Percentiles rank a stretch among this genome's conserved stretches.
Conservation (phyloP, 23 red algal species). For the Gracilaria gracilis region DNA sequence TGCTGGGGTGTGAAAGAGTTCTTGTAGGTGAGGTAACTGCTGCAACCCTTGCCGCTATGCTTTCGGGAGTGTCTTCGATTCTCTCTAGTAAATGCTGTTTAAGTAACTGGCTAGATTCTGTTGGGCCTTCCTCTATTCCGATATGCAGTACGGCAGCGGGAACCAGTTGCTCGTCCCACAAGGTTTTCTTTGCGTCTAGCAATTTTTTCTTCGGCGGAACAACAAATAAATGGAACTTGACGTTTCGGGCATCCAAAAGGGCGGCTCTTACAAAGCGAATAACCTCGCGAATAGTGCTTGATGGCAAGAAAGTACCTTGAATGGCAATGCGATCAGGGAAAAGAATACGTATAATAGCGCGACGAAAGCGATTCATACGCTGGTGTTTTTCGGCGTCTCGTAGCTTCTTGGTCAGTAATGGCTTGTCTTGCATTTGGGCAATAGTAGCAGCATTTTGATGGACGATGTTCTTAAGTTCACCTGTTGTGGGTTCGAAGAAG, state of each 20-base stretch:
- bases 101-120: slow-evolving; percentile 15
- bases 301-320: slow-evolving; percentile 64
- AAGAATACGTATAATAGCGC: slow-evolving; percentile 60
- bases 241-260: slow-evolving; percentile 36
- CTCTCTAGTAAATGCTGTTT: slow-evolving; percentile 34
- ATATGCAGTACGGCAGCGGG: slow-evolving; percentile 64
- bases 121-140: slow-evolving; percentile 58
- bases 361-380: slow-evolving; percentile 56
- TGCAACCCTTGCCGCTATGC: neutral
- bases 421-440: slow-evolving; percentile 7
- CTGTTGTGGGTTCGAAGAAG: slow-evolving; percentile 65
- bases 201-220: slow-evolving; percentile 71
- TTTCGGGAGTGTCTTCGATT: slow-evolving; percentile 60
- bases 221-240: slow-evolving; percentile 74
- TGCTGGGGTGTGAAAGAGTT: neutral
- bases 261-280: slow-evolving; percentile 58
- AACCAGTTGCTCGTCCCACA: slow-evolving; percentile 67
- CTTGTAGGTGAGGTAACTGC: neutral
- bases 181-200: slow-evolving; percentile 37
- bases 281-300: slow-evolving; percentile 68
- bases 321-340: slow-evolving; percentile 72
- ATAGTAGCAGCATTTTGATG: slow-evolving; percentile 33
- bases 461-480: slow-evolving; percentile 24
- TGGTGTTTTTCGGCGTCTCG: slow-evolving; percentile 49
- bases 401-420: slow-evolving; percentile 58